Conservation (phyloP, 2,329 filamentous ascomycete species). For the Aspergillus pseudoglaucus region DNA sequence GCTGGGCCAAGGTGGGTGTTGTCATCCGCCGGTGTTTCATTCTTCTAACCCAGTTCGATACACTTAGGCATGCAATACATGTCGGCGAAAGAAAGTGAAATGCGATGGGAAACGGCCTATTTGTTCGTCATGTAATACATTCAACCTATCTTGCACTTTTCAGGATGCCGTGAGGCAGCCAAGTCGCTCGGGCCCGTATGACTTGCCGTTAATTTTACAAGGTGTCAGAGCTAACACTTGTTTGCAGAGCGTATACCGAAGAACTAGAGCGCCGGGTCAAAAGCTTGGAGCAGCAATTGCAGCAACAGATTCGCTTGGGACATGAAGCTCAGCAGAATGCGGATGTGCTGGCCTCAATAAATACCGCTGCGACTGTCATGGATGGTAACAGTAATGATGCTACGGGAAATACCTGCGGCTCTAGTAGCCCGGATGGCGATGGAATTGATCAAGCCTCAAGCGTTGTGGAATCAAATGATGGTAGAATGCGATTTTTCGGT, state of each 20-base stretch:
- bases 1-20: too few species aligned
- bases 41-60: not conserved
- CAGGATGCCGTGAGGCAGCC: conserved; percentile 2
- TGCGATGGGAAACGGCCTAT: conserved; percentile 7
- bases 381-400: too few species aligned
- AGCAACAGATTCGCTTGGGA: not conserved
- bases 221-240: not conserved
- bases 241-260: conserved; percentile 4
- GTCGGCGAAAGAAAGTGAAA: conserved; percentile 8
- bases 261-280: conserved; percentile 7
- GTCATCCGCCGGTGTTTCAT: too few species aligned
- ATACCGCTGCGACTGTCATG: not conserved
- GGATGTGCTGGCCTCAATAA: not conserved
- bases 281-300: conserved; percentile 5
- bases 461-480: conserved; percentile 8
- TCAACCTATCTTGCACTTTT: conserved; percentile 5
- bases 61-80: conserved; percentile 7
- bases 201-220: not conserved
- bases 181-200: conserved; percentile 1
- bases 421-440: not conserved
- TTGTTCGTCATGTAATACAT: conserved; percentile 6
- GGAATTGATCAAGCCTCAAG: conserved; percentile 7
- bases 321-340: not conserved
- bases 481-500: conserved; percentile 16
- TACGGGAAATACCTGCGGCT: not conserved